Percentiles rank a stretch among this genome's conserved stretches.
These are phyloP conservation scores for Gleditsia sinensis DNA, from an alignment of 306 rosid genomes.

Conservation along the genomic window DNA sequence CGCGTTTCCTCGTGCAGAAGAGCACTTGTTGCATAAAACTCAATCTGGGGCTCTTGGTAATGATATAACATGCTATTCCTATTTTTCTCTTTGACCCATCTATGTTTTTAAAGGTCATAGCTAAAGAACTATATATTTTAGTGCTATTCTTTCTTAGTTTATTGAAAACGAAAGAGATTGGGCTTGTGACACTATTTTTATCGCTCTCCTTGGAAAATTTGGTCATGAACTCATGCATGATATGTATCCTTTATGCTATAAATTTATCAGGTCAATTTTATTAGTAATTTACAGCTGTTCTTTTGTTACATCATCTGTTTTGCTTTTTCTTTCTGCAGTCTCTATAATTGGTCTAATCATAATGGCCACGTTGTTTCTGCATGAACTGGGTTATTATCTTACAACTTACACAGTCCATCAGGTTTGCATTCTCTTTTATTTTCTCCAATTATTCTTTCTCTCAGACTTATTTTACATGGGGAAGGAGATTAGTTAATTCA, in stretches of 20 bases:
- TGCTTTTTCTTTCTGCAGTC: constrained; percentile 44
- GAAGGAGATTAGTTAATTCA: neutral
- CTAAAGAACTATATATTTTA: neutral
- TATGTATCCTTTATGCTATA: neutral
- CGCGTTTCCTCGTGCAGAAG: constrained; percentile 98
- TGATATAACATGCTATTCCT: neutral
- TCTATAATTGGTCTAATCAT: constrained; percentile 73
- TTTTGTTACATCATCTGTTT: neutral
- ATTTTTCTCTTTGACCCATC: neutral
- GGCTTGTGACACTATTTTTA: neutral
- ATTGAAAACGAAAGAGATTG: neutral
- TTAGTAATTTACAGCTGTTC: neutral
- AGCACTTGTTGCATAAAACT: constrained; percentile 87
- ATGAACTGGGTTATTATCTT: constrained; percentile 90
- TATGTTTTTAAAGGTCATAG: neutral
- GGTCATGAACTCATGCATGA: neutral
- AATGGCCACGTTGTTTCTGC: constrained; percentile 83
- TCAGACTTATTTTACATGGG: neutral
- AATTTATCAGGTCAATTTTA: neutral
- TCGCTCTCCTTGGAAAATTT: neutral
- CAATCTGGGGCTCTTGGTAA: constrained; percentile 97
- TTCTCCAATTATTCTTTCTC: neutral
- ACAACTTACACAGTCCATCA: constrained; percentile 80
- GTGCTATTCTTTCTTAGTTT: neutral
- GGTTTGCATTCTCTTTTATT: constrained; percentile 48